A percentile compares a stretch with the other conserved stretches of the same genome.
phyloP scores from a whole-genome alignment of 2,329 filamentous ascomycete genomes.

The Apiospora malaysiana region DNA sequence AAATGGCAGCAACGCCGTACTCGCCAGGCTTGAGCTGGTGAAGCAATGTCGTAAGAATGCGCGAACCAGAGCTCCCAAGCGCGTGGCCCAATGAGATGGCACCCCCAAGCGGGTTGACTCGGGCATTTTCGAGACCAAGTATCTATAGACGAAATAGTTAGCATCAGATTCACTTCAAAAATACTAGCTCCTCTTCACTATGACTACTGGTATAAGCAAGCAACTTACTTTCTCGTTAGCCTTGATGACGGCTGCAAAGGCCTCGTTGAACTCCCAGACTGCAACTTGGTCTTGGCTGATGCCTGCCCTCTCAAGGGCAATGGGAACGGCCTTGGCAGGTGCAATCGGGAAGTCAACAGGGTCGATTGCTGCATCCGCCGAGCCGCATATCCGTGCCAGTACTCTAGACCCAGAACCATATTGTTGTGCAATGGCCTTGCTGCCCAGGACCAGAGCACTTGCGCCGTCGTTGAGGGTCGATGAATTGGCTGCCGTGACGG shows the following conservation, averaged over 20 bases:
- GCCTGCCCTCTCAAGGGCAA: conserved; percentile 86
- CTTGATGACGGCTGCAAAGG: conserved; percentile 93
- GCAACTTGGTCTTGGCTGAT: conserved; percentile 92
- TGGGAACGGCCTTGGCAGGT: conserved; percentile 88
- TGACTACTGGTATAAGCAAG: no score
- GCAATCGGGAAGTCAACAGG: conserved; percentile 94
- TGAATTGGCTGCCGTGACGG: conserved; percentile 92
- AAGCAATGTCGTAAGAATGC: conserved; percentile 87
- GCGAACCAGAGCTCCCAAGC: conserved; percentile 88
- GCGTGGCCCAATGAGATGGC: conserved; percentile 93
- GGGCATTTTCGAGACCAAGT: conserved; percentile 77
- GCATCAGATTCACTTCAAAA: conserved; percentile 23
- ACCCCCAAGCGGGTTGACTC: conserved; percentile 86
- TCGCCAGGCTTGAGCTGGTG: conserved; percentile 92
- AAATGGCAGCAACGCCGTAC: conserved; percentile 95
- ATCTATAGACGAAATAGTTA: conserved; percentile 56
- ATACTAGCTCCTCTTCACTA: background rate
- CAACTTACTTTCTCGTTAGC: conserved; percentile 80
- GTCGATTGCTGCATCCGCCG: conserved; percentile 89
- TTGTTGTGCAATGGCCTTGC: conserved; percentile 78
- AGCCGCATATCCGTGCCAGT: conserved; percentile 83
- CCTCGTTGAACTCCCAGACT: conserved; percentile 98
- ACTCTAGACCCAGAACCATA: conserved; percentile 81
- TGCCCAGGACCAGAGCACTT: conserved; percentile 85
- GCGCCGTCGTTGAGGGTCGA: conserved; percentile 96